phyloP scores from a whole-genome alignment of 768 basidiomycete genomes.

The Pisolithus tinctorius region DNA sequence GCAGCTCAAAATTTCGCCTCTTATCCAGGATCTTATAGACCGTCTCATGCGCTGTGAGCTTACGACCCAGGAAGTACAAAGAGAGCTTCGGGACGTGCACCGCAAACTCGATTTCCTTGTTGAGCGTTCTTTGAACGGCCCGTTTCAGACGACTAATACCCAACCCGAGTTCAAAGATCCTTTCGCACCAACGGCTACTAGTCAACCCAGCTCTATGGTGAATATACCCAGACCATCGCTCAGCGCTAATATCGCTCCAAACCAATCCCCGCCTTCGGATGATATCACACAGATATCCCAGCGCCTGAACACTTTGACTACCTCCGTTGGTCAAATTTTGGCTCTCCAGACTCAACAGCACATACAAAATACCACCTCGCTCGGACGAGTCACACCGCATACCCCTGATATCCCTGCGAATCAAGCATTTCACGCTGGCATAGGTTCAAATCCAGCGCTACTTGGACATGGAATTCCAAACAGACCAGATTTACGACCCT shows the following conservation, averaged over 20 bases:
- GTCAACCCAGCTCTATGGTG: slow-evolving; percentile 28
- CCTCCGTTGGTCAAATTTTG: slow-evolving; percentile 80
- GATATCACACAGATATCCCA: slow-evolving; percentile 74
- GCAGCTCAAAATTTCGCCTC: slow-evolving; percentile 68
- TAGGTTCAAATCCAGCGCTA: slow-evolving; percentile 31
- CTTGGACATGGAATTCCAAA: slow-evolving; percentile 58
- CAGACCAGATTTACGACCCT: slow-evolving; percentile 56
- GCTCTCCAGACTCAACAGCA: slow-evolving; percentile 72
- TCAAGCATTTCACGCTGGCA: slow-evolving; percentile 30
- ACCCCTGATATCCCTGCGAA: slow-evolving; percentile 42
- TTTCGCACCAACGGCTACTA: slow-evolving; percentile 42
- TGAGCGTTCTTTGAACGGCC: slow-evolving; percentile 47
- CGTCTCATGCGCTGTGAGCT: slow-evolving; percentile 68
- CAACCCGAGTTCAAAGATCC: slow-evolving; percentile 83
- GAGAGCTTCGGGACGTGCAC: slow-evolving; percentile 65
- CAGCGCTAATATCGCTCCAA: slow-evolving; percentile 63
- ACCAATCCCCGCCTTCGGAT: slow-evolving; percentile 59
- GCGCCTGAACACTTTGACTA: slow-evolving; percentile 70
- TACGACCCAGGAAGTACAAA: slow-evolving; percentile 63
- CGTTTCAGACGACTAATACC: slow-evolving; percentile 14
- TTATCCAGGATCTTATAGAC: slow-evolving; percentile 71
- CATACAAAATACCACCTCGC: slow-evolving; percentile 39
- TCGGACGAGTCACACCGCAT: slow-evolving; percentile 27
- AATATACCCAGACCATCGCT: slow-evolving; percentile 55
- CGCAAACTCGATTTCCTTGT: slow-evolving; percentile 74